These are phyloP conservation scores for Pelargonium nanum DNA, from an alignment of 345 rosid genomes.

Conservation along the genomic window DNA sequence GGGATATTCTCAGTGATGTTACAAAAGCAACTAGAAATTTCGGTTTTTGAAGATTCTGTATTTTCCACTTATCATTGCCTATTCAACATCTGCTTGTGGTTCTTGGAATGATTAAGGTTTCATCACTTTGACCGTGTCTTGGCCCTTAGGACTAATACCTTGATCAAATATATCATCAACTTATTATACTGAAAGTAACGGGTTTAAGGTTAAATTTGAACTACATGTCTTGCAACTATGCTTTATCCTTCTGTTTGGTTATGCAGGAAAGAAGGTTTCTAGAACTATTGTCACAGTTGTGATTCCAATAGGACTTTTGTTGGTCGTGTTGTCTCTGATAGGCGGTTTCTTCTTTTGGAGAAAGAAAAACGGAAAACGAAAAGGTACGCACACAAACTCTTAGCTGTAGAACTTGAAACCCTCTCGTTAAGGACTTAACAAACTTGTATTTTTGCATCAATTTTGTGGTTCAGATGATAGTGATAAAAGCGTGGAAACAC, in stretches of 20 bases:
- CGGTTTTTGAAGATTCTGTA: no score
- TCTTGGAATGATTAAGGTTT: no score
- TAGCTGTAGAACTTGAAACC: background rate
- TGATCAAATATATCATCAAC: no score
- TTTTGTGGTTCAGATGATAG: slow-evolving; percentile 7
- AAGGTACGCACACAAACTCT: slow-evolving; percentile 9
- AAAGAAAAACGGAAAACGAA: slow-evolving; percentile 9
- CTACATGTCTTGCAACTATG: background rate
- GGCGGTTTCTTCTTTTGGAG: slow-evolving; percentile 17
- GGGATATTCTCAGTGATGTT: no score
- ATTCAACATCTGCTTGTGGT: no score
- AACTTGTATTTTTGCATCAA: background rate
- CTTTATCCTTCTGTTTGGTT: background rate
- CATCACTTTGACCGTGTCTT: no score
- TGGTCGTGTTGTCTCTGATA: slow-evolving; percentile 4
- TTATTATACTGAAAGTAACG: slow-evolving; percentile 4
- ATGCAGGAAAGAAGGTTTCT: slow-evolving; percentile 15
- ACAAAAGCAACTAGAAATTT: no score
- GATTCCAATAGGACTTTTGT: slow-evolving; percentile 9
- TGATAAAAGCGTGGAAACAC: slow-evolving; percentile 16
- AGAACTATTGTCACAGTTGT: slow-evolving; percentile 10
- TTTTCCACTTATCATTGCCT: no score
- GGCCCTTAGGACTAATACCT: no score
- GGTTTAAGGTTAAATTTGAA: slow-evolving; percentile 1
- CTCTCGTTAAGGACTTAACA: background rate